Base-by-base conservation (phyloP, 352 stramenopile genomes). In the Phytophthora aleatoria region DNA sequence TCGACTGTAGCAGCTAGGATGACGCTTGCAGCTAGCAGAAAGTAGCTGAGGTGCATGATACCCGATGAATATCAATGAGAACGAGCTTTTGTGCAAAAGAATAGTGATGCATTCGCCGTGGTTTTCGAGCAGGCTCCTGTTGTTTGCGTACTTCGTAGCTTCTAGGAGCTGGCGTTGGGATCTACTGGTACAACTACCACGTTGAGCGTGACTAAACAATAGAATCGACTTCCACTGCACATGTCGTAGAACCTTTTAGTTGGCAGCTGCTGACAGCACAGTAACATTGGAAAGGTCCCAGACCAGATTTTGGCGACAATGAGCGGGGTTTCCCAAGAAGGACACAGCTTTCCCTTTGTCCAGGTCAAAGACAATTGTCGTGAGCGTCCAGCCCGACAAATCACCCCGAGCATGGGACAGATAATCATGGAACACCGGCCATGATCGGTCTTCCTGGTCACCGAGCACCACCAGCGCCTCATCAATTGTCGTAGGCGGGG, bases 301-400 rank as follows among this genome's bases (percentile, higher is more conserved):
- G 5, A 80, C 54, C 9, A 83, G 71, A 28, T 82, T 74, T 24
- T 72, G 35, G 13, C 57, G 62, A 50, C 61, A 50, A 35, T 57
- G 55, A 26, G 51, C 50, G 15, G 81, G 81, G n/a, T 90, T 90
- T 5, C 74, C 72, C 3, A 61, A 57, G 69, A 77, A 87, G 50
- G 76, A 85, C 16, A 81, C 53, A n/a, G 81, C 81, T 36, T 68
- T 66, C 28, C 71, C 72, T 48, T 65, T 38, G 20, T 53, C 30
- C 20, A 92, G 44, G 43, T 92, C 79, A 59, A 92, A 92, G 3
- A 87, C 73, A 38, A 91, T 64, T 5, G 83, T 90, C 36, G 80
- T 80, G 30, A 92, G 70, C 44, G 83, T 92, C 79, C 79, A 91
- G 16, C 83, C 83, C 1, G 81, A 91, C 28, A 91, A 56, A 28